Conservation (phyloP, 2,329 filamentous ascomycete species). For the Pseudocercospora pini-densiflorae region DNA sequence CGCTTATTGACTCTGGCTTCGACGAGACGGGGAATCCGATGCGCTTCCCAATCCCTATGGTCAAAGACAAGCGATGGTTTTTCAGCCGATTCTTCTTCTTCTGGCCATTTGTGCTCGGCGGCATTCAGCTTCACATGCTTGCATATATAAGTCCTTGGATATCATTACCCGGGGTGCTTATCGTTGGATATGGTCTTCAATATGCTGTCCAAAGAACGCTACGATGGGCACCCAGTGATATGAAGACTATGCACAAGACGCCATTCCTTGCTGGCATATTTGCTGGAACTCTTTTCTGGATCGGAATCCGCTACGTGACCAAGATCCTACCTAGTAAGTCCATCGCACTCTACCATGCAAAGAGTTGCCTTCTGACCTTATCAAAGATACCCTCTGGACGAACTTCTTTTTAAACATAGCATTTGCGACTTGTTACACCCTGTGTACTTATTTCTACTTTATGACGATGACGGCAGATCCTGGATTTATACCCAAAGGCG, state of each 20-base stretch:
- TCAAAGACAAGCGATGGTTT: slow-evolving; percentile 78
- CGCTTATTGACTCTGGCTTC: slow-evolving; percentile 83
- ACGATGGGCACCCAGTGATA: slow-evolving; percentile 82
- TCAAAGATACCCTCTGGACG: slow-evolving; percentile 64
- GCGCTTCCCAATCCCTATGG: slow-evolving; percentile 73
- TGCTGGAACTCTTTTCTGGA: slow-evolving; percentile 80
- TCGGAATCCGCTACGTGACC: slow-evolving; percentile 75
- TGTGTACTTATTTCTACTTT: slow-evolving; percentile 85
- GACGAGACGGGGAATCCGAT: slow-evolving; percentile 75
- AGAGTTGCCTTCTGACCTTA: slow-evolving; percentile 31
- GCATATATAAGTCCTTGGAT: slow-evolving; percentile 75
- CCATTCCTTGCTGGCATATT: slow-evolving; percentile 96
- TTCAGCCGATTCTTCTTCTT: slow-evolving; percentile 87
- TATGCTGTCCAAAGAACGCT: slow-evolving; percentile 77
- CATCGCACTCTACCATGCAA: not conserved
- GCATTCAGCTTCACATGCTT: slow-evolving; percentile 71
- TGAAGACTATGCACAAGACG: slow-evolving; percentile 88
- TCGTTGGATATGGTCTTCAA: slow-evolving; percentile 72
- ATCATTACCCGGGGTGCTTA: slow-evolving; percentile 72
- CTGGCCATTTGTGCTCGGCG: slow-evolving; percentile 80
- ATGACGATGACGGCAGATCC: slow-evolving; percentile 87
- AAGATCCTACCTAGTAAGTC: slow-evolving; percentile 71
- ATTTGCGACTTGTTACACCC: slow-evolving; percentile 66
- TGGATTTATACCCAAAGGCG: slow-evolving; percentile 88
- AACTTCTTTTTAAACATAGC: slow-evolving; percentile 78